Conservation (phyloP, 2,329 filamentous ascomycete species). For the Phaeosphaeriaceae sp. region DNA sequence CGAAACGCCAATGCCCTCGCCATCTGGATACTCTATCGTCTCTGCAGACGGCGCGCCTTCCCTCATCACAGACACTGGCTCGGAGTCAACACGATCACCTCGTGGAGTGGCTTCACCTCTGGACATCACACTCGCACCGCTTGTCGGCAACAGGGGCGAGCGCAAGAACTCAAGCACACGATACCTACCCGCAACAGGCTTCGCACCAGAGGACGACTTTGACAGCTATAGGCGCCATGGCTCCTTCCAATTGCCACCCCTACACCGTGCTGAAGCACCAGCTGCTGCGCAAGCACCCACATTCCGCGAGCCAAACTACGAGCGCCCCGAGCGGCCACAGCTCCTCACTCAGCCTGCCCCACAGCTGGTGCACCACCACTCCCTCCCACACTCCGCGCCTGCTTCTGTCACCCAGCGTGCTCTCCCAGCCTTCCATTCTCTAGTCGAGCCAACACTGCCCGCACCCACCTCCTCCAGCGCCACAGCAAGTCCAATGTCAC, state of each 20-base stretch:
- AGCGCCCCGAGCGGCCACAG: slow-evolving; percentile 35
- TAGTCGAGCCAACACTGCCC: slow-evolving; percentile 41
- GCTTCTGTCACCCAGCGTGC: slow-evolving; percentile 32
- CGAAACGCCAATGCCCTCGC: slow-evolving; percentile 69
- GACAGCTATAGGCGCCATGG: slow-evolving; percentile 37
- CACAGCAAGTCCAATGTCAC: slow-evolving; percentile 33
- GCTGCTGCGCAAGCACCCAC: slow-evolving; percentile 15
- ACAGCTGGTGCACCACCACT: slow-evolving; percentile 41
- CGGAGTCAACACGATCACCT: slow-evolving; percentile 54
- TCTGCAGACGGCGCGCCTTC: slow-evolving; percentile 72
- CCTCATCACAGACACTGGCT: slow-evolving; percentile 70
- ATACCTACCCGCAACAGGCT: slow-evolving; percentile 48
- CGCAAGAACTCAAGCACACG: slow-evolving; percentile 47
- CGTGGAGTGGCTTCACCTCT: slow-evolving; percentile 54
- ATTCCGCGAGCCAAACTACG: slow-evolving; percentile 34
- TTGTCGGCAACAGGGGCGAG: slow-evolving; percentile 46
- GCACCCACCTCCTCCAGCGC: slow-evolving; percentile 29
- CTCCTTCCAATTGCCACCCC: slow-evolving; percentile 44
- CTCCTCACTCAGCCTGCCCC: slow-evolving; percentile 42
- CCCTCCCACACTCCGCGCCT: slow-evolving; percentile 36
- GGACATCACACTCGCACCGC: slow-evolving; percentile 50
- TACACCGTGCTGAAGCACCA: slow-evolving; percentile 29
- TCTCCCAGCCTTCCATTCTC: slow-evolving; percentile 41
- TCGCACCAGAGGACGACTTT: slow-evolving; percentile 46
- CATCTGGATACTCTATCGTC: slow-evolving; percentile 66